Evolutionary conservation across 495 filamentous ascomycete species (phyloP), one percentile per base, ranked within the genome.

Genomic region (Tuber brumale): DNA sequence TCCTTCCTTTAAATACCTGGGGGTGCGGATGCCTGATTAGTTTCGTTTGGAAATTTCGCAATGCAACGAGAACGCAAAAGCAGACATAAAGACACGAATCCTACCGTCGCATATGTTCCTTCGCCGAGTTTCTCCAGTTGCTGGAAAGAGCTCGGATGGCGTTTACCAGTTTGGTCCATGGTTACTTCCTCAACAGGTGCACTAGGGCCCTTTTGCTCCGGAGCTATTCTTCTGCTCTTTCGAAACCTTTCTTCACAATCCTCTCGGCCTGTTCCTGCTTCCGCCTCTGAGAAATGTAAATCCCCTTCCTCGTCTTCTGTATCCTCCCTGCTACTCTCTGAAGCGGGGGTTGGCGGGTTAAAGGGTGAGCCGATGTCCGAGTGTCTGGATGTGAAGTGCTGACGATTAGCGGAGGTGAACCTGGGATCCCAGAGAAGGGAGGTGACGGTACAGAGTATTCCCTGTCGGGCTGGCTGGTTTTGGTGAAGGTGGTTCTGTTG

Each of bases 51-150:
- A 18, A 66, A 18, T 66, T 31, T 66, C 14, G 14, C 3, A 16
- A 66, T 6, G 10, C 57, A 66, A 35, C 14, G 27, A 35, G 57
- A 35, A 35, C 27, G 27, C 27, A 31, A 66, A 66, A 27, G n/a
- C 57, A 31, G 57, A 31, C 42, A 73, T 27, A 41, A 41, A 73
- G 39, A 70, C 42, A 42, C n/a, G 21, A 74, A 78, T 89, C 90
- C 81, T 89, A 97, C 95, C 39, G 95, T 99, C 74, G 95, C 95
- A 91, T 99, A 99, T 69, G 95, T 99, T 74, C 95, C 95, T 88
- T 99, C 95, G 83, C 95, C 95, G 77, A 99, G 87, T 91, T 96
- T 98, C 86, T 98, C 95, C 85, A 98, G 90, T 90, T 98, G 95
- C 89, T 97, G 94, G 86, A 98, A 98, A 71, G 93, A 97, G 85